A percentile compares a stretch with the other conserved stretches of the same genome.
Evolutionary conservation across 345 rosid genomes (phyloP).

Genomic region (Fremontodendron californicum): DNA sequence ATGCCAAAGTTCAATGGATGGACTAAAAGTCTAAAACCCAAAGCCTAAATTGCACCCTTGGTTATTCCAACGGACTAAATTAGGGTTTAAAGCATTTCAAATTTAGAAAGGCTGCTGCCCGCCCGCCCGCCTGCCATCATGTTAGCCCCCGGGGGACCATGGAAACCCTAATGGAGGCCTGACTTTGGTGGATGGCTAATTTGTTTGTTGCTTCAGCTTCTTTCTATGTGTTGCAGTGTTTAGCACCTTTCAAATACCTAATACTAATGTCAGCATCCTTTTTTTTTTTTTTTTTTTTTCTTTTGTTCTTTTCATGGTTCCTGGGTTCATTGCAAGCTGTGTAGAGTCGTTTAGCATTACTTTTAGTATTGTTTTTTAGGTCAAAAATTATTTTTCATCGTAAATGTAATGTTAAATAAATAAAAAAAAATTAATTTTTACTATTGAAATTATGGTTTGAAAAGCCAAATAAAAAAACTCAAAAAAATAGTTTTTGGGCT

Average conservation of each 20-base stretch:
- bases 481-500: no score
- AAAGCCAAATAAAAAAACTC: no score
- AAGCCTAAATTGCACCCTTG: neutral
- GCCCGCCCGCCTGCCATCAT: neutral
- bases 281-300: no score
- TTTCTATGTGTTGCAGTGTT: neutral
- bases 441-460: no score
- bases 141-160: neutral
- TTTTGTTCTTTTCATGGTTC: no score
- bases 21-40: no score
- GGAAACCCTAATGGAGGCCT: neutral
- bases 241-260: neutral
- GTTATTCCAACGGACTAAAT: neutral
- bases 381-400: no score
- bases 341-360: no score
- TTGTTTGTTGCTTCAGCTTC: neutral
- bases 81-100: neutral
- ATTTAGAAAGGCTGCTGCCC: neutral
- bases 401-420: no score
- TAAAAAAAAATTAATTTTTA: no score
- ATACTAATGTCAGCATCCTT: neutral
- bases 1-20: neutral
- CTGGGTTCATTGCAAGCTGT: neutral
- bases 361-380: no score
- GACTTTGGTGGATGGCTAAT: neutral